A percentile compares a stretch with the other conserved stretches of the same genome.
These are phyloP conservation scores for Aphanomyces invadans DNA, from an alignment of 352 stramenopile genomes.

Conservation along the genomic window DNA sequence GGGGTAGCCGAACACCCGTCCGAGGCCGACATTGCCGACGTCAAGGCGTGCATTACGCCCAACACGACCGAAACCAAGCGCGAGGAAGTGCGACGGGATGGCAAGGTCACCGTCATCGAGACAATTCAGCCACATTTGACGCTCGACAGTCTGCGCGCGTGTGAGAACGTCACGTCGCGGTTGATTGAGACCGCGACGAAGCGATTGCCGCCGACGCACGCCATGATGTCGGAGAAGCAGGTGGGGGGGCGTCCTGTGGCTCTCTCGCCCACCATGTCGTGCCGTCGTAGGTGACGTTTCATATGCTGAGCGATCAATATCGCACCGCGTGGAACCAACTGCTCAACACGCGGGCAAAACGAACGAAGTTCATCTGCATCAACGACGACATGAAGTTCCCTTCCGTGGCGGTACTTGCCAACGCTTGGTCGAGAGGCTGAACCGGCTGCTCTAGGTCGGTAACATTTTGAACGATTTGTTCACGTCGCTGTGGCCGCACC, in stretches of 20 bases:
- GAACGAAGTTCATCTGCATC: conserved; percentile 94
- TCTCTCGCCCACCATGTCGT: not conserved
- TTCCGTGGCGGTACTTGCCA: conserved; percentile 34
- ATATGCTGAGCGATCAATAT: conserved; percentile 93
- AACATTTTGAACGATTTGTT: conserved; percentile 90
- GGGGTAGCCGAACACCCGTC: conserved; percentile 46
- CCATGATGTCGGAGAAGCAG: conserved; percentile 67
- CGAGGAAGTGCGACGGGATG: conserved; percentile 46
- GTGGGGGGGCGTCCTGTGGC: not conserved
- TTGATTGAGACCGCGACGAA: conserved; percentile 52
- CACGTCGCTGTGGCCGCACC: conserved; percentile 85
- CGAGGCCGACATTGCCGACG: conserved; percentile 54
- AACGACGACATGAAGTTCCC: conserved; percentile 94
- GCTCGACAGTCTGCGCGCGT: conserved; percentile 48
- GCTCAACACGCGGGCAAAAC: conserved; percentile 82
- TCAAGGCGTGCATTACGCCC: conserved; percentile 60
- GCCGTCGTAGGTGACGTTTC: conserved; percentile 74
- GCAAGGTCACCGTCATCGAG: conserved; percentile 56
- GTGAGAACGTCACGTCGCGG: conserved; percentile 37
- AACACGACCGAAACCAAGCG: conserved; percentile 48
- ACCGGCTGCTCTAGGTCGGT: conserved; percentile 30
- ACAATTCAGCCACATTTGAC: conserved; percentile 68
- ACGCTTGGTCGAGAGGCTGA: not conserved
- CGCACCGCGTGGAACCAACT: conserved; percentile 86
- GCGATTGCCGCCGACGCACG: conserved; percentile 42